phyloP scores from a whole-genome alignment of 306 rosid genomes.

The Gastrolobium villosum region DNA sequence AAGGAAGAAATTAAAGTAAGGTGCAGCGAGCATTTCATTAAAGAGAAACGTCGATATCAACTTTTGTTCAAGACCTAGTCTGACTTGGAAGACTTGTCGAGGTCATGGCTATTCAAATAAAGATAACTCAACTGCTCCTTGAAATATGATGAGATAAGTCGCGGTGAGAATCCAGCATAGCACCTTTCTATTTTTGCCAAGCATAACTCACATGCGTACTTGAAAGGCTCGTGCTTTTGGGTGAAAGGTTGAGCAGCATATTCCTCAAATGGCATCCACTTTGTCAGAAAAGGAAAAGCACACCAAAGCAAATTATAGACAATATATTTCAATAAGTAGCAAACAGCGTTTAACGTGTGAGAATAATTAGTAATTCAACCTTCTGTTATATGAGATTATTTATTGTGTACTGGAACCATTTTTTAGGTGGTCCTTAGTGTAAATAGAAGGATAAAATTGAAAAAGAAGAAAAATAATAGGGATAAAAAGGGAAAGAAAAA shows the following conservation, averaged over 20 bases:
- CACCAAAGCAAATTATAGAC: neutral
- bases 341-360: neutral
- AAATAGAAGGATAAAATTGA: no score
- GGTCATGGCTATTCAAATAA: constrained; percentile 23
- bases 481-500: no score
- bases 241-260: constrained; percentile 19
- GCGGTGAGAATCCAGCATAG: constrained; percentile 31
- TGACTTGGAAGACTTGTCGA: constrained; percentile 10
- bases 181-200: constrained; percentile 5
- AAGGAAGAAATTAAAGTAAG: constrained; percentile 1
- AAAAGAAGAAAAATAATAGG: no score
- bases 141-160: neutral
- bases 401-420: no score
- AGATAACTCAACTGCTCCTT: constrained; percentile 3
- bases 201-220: constrained; percentile 16
- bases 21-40: neutral
- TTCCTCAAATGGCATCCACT: constrained; percentile 46
- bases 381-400: no score
- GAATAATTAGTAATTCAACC: neutral
- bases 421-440: no score
- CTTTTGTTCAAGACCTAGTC: neutral
- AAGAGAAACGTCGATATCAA: neutral
- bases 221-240: constrained; percentile 1
- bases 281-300: neutral
- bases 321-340: no score